A percentile compares a stretch with the other conserved stretches of the same genome.
These are phyloP conservation scores for Jaenimonas drosophilae DNA, from an alignment of 208 protist genomes.

Conservation along the genomic window DNA sequence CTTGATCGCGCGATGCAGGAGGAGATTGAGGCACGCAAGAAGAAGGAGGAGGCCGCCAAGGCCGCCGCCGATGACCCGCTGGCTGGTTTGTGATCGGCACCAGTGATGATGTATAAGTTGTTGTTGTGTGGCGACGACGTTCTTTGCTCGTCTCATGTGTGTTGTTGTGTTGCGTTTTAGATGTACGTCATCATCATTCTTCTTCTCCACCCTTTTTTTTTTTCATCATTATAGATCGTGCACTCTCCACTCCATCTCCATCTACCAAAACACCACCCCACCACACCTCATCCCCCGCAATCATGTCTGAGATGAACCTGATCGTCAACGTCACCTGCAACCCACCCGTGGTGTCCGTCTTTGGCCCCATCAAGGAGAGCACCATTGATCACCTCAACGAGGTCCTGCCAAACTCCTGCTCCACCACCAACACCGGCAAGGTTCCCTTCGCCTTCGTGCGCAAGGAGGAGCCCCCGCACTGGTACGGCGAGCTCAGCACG, in stretches of 20 bases:
- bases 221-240: constrained; percentile 1
- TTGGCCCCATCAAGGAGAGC: constrained; percentile 84
- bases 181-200: not conserved
- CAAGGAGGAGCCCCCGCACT: constrained; percentile 75
- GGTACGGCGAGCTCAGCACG: constrained; percentile 74
- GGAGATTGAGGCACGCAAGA: constrained; percentile 29
- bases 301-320: constrained; percentile 74
- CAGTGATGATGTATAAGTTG: not conserved
- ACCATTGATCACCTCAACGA: constrained; percentile 84
- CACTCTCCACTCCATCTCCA: not conserved
- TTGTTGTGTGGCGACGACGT: not conserved
- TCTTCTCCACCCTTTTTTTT: constrained; percentile 7
- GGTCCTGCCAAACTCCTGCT: constrained; percentile 65
- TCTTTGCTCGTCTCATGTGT: not conserved
- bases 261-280: constrained; percentile 4
- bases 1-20: constrained; percentile 30
- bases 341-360: constrained; percentile 78
- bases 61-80: constrained; percentile 26
- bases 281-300: not conserved
- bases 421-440: constrained; percentile 80
- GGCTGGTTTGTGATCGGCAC: constrained; percentile 14
- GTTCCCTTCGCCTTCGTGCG: constrained; percentile 59
- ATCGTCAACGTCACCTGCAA: constrained; percentile 89
- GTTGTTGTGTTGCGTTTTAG: not conserved
- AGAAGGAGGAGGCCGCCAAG: constrained; percentile 33